phyloP scores from a whole-genome alignment of 192 early-diverging fungal species.

The Allomyces javanicus region DNA sequence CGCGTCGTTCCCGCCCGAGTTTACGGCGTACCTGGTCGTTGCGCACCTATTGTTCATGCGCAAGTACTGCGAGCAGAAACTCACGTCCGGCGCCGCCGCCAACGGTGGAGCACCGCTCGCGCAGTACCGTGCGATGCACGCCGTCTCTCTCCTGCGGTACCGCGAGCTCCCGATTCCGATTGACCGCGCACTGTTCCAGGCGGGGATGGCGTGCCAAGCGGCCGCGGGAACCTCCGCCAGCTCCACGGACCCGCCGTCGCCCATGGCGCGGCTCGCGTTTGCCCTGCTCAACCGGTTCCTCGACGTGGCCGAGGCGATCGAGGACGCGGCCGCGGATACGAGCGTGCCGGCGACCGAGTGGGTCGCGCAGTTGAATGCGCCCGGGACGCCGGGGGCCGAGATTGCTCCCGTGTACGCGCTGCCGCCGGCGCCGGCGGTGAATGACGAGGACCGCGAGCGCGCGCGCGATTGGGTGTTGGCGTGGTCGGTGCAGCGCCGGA shows the following conservation, averaged over 20 bases:
- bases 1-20: slow-evolving; percentile 16
- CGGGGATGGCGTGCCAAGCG: slow-evolving; percentile 28
- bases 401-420: background rate
- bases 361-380: too few relatives aligned
- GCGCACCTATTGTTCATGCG: slow-evolving; percentile 24
- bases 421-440: background rate
- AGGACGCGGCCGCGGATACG: slow-evolving; percentile 11
- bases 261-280: slow-evolving; percentile 39
- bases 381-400: background rate
- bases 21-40: slow-evolving; percentile 22
- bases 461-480: slow-evolving; percentile 46
- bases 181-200: slow-evolving; percentile 32
- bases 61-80: slow-evolving; percentile 17
- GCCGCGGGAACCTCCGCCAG: background rate
- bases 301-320: slow-evolving; percentile 37
- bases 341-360: too few relatives aligned
- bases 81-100: slow-evolving; percentile 6
- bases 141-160: slow-evolving; percentile 30
- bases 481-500: slow-evolving; percentile 35
- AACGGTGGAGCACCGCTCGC: slow-evolving; percentile 18
- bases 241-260: slow-evolving; percentile 17
- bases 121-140: slow-evolving; percentile 32
- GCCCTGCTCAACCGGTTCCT: slow-evolving; percentile 43
- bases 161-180: slow-evolving; percentile 22
- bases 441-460: slow-evolving; percentile 31